Conservation (phyloP, 2,329 filamentous ascomycete genomes). For the Byssochlamys sp. region DNA sequence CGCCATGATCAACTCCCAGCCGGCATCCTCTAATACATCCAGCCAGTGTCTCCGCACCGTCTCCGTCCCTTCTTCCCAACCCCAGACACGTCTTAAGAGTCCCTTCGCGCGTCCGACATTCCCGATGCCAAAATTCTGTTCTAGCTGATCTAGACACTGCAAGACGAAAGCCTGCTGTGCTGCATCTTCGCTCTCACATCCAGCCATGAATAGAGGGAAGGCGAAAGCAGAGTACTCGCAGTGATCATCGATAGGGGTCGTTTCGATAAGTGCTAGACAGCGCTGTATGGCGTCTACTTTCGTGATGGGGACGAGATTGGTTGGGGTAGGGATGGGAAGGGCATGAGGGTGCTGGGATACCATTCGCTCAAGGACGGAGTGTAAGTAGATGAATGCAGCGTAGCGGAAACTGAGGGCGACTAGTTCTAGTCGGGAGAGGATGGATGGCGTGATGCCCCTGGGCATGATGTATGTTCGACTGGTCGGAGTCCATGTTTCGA, state of each 20-base stretch:
- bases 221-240: constrained; percentile 30
- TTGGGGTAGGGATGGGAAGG: neutral
- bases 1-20: constrained; percentile 7
- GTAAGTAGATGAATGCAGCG: constrained; percentile 27
- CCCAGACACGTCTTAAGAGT: constrained; percentile 2
- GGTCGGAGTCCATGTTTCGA: constrained; percentile 22
- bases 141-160: constrained; percentile 17
- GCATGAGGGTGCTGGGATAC: neutral
- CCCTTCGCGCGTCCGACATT: constrained; percentile 6
- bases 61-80: neutral
- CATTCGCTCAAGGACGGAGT: constrained; percentile 26
- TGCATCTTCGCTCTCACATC: constrained; percentile 19
- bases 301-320: constrained; percentile 15
- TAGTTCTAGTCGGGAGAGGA: constrained; percentile 22
- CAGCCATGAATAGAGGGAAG: constrained; percentile 29
- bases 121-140: constrained; percentile 17
- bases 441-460: constrained; percentile 17
- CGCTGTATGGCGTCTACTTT: constrained; percentile 20
- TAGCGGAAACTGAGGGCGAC: constrained; percentile 31
- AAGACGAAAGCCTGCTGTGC: constrained; percentile 17
- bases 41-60: constrained; percentile 3
- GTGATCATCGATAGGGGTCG: constrained; percentile 21
- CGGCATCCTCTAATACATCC: constrained; percentile 4
- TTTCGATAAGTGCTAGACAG: constrained; percentile 17
- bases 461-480: constrained; percentile 22